These are phyloP conservation scores for Acanthamoeba lenticulata DNA, from an alignment of 208 protist species.

Conservation along the genomic window DNA sequence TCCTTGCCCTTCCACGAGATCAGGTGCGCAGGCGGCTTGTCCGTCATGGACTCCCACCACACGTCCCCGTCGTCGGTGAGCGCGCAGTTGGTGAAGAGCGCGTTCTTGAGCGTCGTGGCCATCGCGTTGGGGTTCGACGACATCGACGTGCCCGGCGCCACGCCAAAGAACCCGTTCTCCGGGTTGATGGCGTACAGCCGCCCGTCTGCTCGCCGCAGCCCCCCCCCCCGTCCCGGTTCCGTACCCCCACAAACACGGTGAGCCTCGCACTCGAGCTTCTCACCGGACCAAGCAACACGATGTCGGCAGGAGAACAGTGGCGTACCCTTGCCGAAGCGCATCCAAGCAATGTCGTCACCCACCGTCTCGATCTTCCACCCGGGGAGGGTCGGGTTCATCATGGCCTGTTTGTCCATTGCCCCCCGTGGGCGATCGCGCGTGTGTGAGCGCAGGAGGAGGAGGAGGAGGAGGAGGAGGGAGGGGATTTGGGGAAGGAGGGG, in stretches of 20 bases:
- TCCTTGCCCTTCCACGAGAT: conserved; percentile 85
- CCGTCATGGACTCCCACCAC: conserved; percentile 90
- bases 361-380: conserved; percentile 86
- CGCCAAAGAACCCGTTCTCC: conserved; percentile 91
- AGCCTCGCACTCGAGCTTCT: not conserved
- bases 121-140: conserved; percentile 85
- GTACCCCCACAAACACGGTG: too few species aligned
- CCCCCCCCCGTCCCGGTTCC: too few species aligned
- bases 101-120: conserved; percentile 77
- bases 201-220: conserved; percentile 74
- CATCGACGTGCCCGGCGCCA: conserved; percentile 87
- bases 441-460: not conserved
- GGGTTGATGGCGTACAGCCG: conserved; percentile 88
- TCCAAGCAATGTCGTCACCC: conserved; percentile 91
- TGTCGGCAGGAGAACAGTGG: not conserved
- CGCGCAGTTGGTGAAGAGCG: conserved; percentile 88
- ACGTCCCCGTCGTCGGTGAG: conserved; percentile 87
- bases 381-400: conserved; percentile 81
- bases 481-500: not conserved
- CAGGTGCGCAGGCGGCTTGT: conserved; percentile 75
- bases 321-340: conserved; percentile 71
- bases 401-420: conserved; percentile 71
- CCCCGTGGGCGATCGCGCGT: not conserved
- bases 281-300: not conserved
- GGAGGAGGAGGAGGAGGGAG: not conserved